Conservation (phyloP, 192 early-diverging fungal species). For the Umbelopsis ramanniana region DNA sequence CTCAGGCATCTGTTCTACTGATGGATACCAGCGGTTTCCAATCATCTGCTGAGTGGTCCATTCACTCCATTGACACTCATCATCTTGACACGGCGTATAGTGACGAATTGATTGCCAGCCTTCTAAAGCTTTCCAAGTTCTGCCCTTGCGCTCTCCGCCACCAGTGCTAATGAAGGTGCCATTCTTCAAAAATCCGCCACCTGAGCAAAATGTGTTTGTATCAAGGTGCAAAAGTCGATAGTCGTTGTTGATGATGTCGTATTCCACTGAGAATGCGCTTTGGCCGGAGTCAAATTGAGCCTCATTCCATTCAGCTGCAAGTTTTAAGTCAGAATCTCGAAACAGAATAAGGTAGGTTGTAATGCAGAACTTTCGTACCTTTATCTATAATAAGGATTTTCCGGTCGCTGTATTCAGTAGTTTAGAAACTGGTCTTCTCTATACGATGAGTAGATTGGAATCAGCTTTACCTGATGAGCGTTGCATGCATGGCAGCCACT, state of each 20-base stretch:
- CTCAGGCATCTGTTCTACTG: conserved; percentile 47
- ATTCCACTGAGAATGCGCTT: conserved; percentile 50
- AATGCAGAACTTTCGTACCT: conserved; percentile 31
- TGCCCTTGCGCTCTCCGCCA: conserved; percentile 51
- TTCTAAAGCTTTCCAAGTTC: conserved; percentile 33
- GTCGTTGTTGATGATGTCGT: conserved; percentile 49
- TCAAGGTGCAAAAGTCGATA: conserved; percentile 49
- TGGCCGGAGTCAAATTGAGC: conserved; percentile 48
- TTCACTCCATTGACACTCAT: conserved; percentile 50
- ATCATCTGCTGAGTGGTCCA: conserved; percentile 31
- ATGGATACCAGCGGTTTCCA: conserved; percentile 46
- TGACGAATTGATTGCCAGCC: conserved; percentile 53
- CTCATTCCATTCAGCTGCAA: conserved; percentile 51
- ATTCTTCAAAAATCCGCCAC: conserved; percentile 57
- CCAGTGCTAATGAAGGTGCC: conserved; percentile 60
- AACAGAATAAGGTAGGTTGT: background rate
- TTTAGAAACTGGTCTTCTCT: too few relatives aligned
- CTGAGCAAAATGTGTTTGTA: conserved; percentile 64
- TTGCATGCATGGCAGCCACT: conserved; percentile 56
- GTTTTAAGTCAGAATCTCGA: background rate
- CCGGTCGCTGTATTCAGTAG: conserved; percentile 30
- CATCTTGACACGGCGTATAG: conserved; percentile 53
- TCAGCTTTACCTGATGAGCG: conserved; percentile 41
- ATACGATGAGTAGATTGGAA: too few relatives aligned
- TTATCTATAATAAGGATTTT: conserved; percentile 58